Percentiles rank a stretch among this genome's conserved stretches.
These are phyloP conservation scores for Daucus carota DNA, from an alignment of 129 eudicot species.

Conservation along the genomic window DH1_v3.0 NC_030384.2:33073001-33073500, in stretches of 20 bases:
- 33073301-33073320: neutral
- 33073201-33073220: constrained; percentile 7
- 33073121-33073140: constrained; percentile 97
- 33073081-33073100: constrained; percentile 82
- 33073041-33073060: constrained; percentile 98
- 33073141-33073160: constrained; percentile 97
- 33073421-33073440: neutral
- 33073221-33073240: neutral
- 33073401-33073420: neutral
- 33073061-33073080: constrained; percentile 71
- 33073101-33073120: constrained; percentile 93
- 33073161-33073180: constrained; percentile 97
- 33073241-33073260: neutral
- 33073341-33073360: neutral
- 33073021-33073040: constrained; percentile 20
- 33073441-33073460: neutral
- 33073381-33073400: neutral
- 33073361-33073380: neutral
- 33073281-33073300: neutral
- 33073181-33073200: constrained; percentile 60
- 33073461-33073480: neutral
- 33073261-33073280: too few species aligned
- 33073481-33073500: neutral
- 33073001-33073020: neutral
- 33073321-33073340: neutral